A percentile compares a stretch with the other conserved stretches of the same genome.
phyloP scores from a whole-genome alignment of 768 basidiomycete species.

The Obba rivulosa region DNA sequence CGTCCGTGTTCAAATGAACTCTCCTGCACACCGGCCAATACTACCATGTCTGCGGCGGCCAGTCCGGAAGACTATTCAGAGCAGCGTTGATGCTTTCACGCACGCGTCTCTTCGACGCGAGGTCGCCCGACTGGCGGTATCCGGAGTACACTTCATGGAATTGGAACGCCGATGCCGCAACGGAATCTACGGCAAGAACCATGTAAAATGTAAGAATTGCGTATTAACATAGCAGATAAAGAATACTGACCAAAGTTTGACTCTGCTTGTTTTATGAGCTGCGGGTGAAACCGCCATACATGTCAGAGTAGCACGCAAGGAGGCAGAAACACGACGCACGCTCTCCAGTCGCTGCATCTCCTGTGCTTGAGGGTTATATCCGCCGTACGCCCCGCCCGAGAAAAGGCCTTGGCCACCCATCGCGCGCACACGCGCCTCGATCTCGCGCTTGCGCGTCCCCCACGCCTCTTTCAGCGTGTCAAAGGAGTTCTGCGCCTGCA shows the following conservation, averaged over 20 bases:
- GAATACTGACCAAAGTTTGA: conserved; percentile 23
- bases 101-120: conserved; percentile 67
- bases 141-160: conserved; percentile 68
- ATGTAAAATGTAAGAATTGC: not conserved
- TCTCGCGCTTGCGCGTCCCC: conserved; percentile 53
- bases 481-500: conserved; percentile 45
- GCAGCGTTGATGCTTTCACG: conserved; percentile 78
- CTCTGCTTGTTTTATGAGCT: conserved; percentile 26
- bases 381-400: conserved; percentile 23
- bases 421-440: conserved; percentile 41
- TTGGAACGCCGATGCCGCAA: conserved; percentile 69
- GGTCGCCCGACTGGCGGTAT: conserved; percentile 70
- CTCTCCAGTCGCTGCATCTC: conserved; percentile 55
- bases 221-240: not conserved
- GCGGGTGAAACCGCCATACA: not conserved
- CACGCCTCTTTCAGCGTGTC: conserved; percentile 64
- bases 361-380: conserved; percentile 17
- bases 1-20: too few species aligned
- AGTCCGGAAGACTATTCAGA: conserved; percentile 64
- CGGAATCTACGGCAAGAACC: conserved; percentile 39
- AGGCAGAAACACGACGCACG: conserved; percentile 34
- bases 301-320: not conserved
- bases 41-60: conserved; percentile 42
- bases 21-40: not conserved
- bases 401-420: conserved; percentile 39